Evolutionary conservation across 2,329 filamentous ascomycete species (phyloP), one percentile per base, ranked within the genome.

Genomic region (Fusarium virguliforme): DNA sequence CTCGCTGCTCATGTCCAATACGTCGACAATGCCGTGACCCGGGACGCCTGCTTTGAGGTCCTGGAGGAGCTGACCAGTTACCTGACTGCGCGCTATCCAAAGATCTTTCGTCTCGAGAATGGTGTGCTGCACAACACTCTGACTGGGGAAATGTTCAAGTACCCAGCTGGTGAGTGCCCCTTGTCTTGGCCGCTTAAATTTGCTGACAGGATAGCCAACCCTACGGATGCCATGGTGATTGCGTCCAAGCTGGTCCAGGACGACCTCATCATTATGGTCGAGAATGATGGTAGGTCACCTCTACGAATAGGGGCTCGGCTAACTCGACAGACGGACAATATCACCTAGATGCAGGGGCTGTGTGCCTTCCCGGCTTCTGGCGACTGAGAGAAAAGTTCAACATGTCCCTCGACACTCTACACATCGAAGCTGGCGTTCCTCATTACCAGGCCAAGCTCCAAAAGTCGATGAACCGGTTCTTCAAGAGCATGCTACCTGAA

Each of bases 401-500:
- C 40, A 73, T 73, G 71, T 73, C 70, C 6, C 60, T 73, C 0
- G 71, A 73, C 26, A 73, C 65, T 6, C 48, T 73, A 0, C 71
- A 73, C 15, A 73, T 73, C 1, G 71, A 73, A 32, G 71, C 71
- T 6, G 62, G 64, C 4, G 71, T 73, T 22, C 70, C 71, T 0
- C 71, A 73, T 8, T 73, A 73, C 3, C 62, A 66, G 12, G 5
- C 62, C 1, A 73, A 69, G 9, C 34, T 73, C 0, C 68, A 71
- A 37, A 71, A 62, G 22, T 71, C 71, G 0, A 73, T 73, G 71
- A 73, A 73, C 2, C 58, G 68, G 0, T 73, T 73, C 24, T 73
- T 73, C 18, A 67, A 64, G 4, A 34, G 50, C 1, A 73, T 73
- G 70, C 41, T 43, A 1, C 70, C 71, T 0, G 71, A 73, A 0